phyloP scores from a whole-genome alignment of 2,329 filamentous ascomycete species.

The Amphichorda felina region DNA sequence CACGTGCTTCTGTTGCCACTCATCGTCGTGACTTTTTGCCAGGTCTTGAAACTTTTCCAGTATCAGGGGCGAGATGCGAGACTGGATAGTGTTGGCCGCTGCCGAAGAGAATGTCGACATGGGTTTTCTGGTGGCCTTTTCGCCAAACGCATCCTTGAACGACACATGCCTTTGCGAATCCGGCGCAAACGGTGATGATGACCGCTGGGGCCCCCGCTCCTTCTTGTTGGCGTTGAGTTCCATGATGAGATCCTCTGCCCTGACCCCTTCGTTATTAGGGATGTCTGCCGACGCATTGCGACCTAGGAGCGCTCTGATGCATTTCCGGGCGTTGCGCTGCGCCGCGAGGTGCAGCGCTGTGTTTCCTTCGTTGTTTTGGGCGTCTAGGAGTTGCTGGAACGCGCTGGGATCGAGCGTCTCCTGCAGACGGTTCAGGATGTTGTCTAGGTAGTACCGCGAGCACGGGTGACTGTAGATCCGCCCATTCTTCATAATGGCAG shows the following conservation, averaged over 20 bases:
- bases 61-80: slow-evolving; percentile 56
- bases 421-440: slow-evolving; percentile 75
- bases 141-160: slow-evolving; percentile 35
- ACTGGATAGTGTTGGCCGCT: slow-evolving; percentile 57
- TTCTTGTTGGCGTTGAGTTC: slow-evolving; percentile 58
- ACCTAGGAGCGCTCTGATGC: slow-evolving; percentile 66
- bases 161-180: slow-evolving; percentile 45
- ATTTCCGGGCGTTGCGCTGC: slow-evolving; percentile 78
- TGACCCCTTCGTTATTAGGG: slow-evolving; percentile 68
- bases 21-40: slow-evolving; percentile 59
- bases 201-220: slow-evolving; percentile 57
- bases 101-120: slow-evolving; percentile 41
- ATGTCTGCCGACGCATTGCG: slow-evolving; percentile 78
- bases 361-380: slow-evolving; percentile 77
- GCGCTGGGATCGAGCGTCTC: slow-evolving; percentile 66
- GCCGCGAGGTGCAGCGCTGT: slow-evolving; percentile 69
- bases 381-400: slow-evolving; percentile 68
- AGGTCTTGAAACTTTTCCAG: slow-evolving; percentile 63
- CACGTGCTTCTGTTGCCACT: slow-evolving; percentile 61
- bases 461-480: slow-evolving; percentile 75
- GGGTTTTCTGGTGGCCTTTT: slow-evolving; percentile 24
- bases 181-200: slow-evolving; percentile 60
- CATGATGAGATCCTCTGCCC: slow-evolving; percentile 75
- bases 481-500: slow-evolving; percentile 75
- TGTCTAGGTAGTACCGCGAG: slow-evolving; percentile 87